These are phyloP conservation scores for Stemphylium vesicarium DNA, from an alignment of 2,329 filamentous ascomycete species.

Conservation along the genomic window DNA sequence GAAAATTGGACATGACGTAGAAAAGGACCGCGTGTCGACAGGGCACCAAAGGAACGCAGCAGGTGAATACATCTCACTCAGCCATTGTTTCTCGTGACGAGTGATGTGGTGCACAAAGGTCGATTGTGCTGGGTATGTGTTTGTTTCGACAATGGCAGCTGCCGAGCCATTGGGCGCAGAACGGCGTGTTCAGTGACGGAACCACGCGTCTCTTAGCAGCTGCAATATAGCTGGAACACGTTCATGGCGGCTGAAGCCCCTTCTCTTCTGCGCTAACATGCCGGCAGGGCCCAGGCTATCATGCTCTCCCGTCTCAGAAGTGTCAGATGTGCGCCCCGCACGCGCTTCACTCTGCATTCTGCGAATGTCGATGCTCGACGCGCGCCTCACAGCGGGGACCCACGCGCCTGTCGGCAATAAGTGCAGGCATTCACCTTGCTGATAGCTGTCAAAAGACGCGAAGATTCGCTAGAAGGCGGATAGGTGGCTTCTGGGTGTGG, in stretches of 20 bases:
- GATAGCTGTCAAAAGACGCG: conserved; percentile 1
- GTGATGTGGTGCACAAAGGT: not conserved
- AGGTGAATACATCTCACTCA: not conserved
- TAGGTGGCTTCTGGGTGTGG: not conserved
- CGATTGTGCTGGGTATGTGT: not conserved
- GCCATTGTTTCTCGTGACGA: not conserved
- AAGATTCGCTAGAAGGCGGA: conserved; percentile 5
- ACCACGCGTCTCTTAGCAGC: conserved; percentile 6
- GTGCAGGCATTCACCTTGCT: conserved; percentile 6
- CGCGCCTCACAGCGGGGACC: conserved; percentile 1
- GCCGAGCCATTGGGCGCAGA: not conserved
- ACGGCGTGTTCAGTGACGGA: not conserved
- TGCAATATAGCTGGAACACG: conserved; percentile 12
- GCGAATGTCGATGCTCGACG: conserved; percentile 12
- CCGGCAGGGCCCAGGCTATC: conserved; percentile 7
- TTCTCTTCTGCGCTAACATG: conserved; percentile 3
- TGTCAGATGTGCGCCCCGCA: conserved; percentile 11
- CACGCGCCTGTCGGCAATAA: conserved; percentile 3
- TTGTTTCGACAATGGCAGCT: conserved; percentile 7
- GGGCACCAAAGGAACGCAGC: not conserved
- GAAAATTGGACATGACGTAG: conserved; percentile 10
- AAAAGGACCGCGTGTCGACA: conserved; percentile 5
- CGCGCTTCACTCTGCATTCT: conserved; percentile 8
- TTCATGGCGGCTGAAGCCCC: conserved; percentile 9
- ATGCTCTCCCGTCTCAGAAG: conserved; percentile 9